phyloP scores from a whole-genome alignment of 169 alveolate species.

The Eimeria brunetti region DNA sequence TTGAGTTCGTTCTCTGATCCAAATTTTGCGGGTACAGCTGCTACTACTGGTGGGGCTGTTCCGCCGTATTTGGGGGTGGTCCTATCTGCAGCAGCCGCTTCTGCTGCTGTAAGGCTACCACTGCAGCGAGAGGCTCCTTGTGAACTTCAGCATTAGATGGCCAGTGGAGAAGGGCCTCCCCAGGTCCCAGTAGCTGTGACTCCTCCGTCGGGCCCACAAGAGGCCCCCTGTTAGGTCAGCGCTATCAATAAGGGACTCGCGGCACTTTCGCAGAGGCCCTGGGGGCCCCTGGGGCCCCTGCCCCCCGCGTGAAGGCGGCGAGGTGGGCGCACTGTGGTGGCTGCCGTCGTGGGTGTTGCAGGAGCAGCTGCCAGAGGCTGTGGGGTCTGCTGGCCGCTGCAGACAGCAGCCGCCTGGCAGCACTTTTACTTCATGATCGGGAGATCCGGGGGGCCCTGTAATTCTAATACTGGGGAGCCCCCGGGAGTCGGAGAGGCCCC shows the following conservation, averaged over 20 bases:
- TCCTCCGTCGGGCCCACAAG: conserved; percentile 61
- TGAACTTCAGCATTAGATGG: conserved; percentile 13
- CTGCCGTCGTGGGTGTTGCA: not conserved
- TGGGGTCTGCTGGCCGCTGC: not conserved
- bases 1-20: not conserved
- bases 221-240: conserved; percentile 47
- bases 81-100: not conserved
- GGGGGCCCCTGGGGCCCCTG: not conserved
- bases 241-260: conserved; percentile 32
- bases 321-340: not conserved
- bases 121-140: conserved; percentile 62
- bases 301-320: not conserved
- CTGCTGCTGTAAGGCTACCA: conserved; percentile 38
- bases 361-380: not conserved
- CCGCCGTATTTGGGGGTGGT: not conserved
- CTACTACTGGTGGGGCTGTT: not conserved
- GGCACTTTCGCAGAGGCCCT: conserved; percentile 41
- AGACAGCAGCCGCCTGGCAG: not conserved
- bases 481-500: conserved; percentile 15
- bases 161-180: conserved; percentile 14
- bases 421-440: not conserved
- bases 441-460: not conserved
- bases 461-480: not conserved
- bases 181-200: conserved; percentile 64
- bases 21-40: not conserved